Percentiles rank a stretch among this genome's conserved stretches.
Conservation (phyloP, 306 rosid species). For the Begonia fuchsioides region DNA sequence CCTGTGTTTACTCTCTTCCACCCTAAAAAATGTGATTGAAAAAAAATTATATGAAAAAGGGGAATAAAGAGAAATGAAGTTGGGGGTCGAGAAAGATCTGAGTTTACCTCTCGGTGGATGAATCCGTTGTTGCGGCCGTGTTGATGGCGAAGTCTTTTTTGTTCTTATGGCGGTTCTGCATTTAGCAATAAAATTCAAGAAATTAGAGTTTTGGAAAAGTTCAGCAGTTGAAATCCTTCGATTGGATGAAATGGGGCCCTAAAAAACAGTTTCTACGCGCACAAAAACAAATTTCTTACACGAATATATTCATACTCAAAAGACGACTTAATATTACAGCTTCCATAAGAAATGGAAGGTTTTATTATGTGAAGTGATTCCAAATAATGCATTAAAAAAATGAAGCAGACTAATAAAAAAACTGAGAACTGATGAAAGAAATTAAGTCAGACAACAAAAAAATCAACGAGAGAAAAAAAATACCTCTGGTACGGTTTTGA, state of each 20-base stretch:
- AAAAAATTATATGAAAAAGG: slow-evolving; percentile 5
- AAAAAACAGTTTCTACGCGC: no score
- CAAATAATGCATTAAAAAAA: neutral
- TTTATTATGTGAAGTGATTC: no score
- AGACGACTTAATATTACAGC: neutral
- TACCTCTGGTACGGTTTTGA: slow-evolving; percentile 56
- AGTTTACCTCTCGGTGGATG: slow-evolving; percentile 35
- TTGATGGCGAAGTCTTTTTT: slow-evolving; percentile 17
- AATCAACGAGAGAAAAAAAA: neutral
- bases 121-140: slow-evolving; percentile 19
- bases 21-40: slow-evolving; percentile 14
- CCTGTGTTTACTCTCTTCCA: slow-evolving; percentile 23
- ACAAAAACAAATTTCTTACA: neutral
- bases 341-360: no score
- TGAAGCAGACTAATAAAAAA: neutral
- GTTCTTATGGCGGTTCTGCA: slow-evolving; percentile 75
- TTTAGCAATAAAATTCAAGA: neutral
- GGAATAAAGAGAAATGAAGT: neutral
- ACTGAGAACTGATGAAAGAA: neutral
- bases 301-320: neutral
- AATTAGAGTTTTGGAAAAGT: no score
- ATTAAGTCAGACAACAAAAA: neutral
- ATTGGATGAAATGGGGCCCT: no score
- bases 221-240: no score
- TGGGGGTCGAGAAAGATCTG: slow-evolving; percentile 4